phyloP scores from a whole-genome alignment of 176 grass and related monocot genomes.

The Pontederia crassipes region DNA sequence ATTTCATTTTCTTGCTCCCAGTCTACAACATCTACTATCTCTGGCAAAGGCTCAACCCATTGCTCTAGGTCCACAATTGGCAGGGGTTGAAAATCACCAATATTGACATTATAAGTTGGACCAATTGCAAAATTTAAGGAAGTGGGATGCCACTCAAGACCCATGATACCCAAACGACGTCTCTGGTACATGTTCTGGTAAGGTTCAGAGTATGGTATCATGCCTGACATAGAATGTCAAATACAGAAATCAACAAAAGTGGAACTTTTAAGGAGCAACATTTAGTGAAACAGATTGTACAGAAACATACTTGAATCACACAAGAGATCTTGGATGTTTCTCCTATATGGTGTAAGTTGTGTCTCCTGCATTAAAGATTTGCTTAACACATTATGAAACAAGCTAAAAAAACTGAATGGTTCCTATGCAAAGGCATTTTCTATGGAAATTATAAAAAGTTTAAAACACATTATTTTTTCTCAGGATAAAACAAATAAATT shows the following conservation, averaged over 20 bases:
- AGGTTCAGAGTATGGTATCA: slow-evolving; percentile 92
- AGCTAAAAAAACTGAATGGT: too few species aligned
- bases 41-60: slow-evolving; percentile 84
- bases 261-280: slow-evolving; percentile 12
- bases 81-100: slow-evolving; percentile 84
- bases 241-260: slow-evolving; percentile 14
- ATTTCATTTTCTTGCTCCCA: slow-evolving; percentile 74
- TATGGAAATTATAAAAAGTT: too few species aligned
- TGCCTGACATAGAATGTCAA: slow-evolving; percentile 32
- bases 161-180: slow-evolving; percentile 68
- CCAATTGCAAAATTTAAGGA: slow-evolving; percentile 80
- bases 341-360: slow-evolving; percentile 77
- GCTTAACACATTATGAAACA: too few species aligned
- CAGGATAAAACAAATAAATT: too few species aligned
- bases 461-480: too few species aligned
- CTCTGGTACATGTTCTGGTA: slow-evolving; percentile 93
- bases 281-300: background rate
- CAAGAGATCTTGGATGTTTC: slow-evolving; percentile 92
- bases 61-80: slow-evolving; percentile 78
- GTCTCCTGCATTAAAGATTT: slow-evolving; percentile 50
- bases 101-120: slow-evolving; percentile 79
- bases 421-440: too few species aligned
- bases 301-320: slow-evolving; percentile 66
- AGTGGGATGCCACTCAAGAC: slow-evolving; percentile 82
- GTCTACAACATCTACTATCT: slow-evolving; percentile 65